These are phyloP conservation scores for Vickermania ingenoplastis DNA, from an alignment of 208 protist species.

Conservation along the genomic window DNA sequence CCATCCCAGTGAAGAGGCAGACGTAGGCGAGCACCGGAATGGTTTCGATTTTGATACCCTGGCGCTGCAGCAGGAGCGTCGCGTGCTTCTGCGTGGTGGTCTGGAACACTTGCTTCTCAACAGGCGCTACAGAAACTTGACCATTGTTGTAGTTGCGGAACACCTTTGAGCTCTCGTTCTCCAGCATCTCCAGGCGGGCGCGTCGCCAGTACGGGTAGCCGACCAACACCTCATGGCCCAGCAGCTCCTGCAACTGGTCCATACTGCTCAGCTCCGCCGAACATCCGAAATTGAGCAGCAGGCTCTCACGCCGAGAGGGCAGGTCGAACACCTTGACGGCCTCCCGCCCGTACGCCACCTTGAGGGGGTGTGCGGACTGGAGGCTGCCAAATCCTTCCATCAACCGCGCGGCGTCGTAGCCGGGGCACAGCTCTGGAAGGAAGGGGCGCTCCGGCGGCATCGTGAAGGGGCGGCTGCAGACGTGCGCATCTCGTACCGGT, in stretches of 20 bases:
- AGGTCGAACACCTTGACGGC: slow-evolving; percentile 72
- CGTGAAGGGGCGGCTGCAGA: slow-evolving; percentile 37
- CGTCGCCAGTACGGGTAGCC: slow-evolving; percentile 85
- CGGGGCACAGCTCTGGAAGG: slow-evolving; percentile 47
- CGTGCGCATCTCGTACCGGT: slow-evolving; percentile 33
- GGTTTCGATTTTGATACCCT: slow-evolving; percentile 56
- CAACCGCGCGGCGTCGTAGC: slow-evolving; percentile 35
- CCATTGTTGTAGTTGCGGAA: slow-evolving; percentile 50
- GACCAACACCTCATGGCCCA: slow-evolving; percentile 76
- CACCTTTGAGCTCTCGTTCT: slow-evolving; percentile 33
- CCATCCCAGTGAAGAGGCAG: slow-evolving; percentile 74
- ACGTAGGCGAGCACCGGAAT: slow-evolving; percentile 72
- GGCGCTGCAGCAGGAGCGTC: slow-evolving; percentile 64
- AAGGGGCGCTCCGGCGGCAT: slow-evolving; percentile 42
- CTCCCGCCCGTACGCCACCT: slow-evolving; percentile 33
- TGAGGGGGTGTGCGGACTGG: slow-evolving; percentile 30
- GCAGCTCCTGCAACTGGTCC: slow-evolving; percentile 9
- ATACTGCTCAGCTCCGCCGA: neutral
- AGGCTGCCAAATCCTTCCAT: slow-evolving; percentile 79
- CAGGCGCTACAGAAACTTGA: slow-evolving; percentile 11
- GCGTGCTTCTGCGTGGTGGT: slow-evolving; percentile 65
- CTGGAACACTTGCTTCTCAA: slow-evolving; percentile 37
- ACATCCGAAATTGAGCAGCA: slow-evolving; percentile 47
- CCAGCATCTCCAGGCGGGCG: slow-evolving; percentile 62
- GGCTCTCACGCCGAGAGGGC: slow-evolving; percentile 52